Base-by-base conservation (phyloP, 805 yeast genomes). In the Kodamaea kakaduensis region DNA sequence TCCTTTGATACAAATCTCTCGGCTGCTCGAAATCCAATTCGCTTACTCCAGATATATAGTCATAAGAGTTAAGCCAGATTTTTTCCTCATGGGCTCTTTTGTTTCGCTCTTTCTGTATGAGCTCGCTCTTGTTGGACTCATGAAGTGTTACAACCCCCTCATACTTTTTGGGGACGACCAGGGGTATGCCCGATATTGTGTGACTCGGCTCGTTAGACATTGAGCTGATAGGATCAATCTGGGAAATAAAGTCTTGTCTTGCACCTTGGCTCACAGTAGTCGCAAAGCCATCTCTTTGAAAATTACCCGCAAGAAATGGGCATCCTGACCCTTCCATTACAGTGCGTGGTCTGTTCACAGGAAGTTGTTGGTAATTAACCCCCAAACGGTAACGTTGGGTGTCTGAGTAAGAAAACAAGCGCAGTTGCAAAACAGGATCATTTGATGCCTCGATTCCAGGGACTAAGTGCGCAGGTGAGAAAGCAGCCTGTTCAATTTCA, bases 331-430 rank as follows among this genome's bases (percentile, higher is more conserved):
- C 32, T 12, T 31, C 14, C 55, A 17, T 59, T 51, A 32, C 50
- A 14, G 58, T 52, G 32, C 59, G 47, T 26, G 73, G 69, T 34
- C 60, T 59, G 59, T 86, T 86, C 49, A 84, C 88, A n/a, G 96
- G 96, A 38, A 86, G 81, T 62, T 84, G 90, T 31, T 75, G 72
- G 62, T 81, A 86, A 66, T 86, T 84, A 25, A 77, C 70, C 34
- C 85, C 85, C 54, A 84, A 64, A 64, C 94, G 75, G 67, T 84
- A 83, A 59, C 94, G 80, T 55, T 83, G 90, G 18, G 94, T 84
- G 61, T 84, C 94, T 36, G 89, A 80, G 64, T 84, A 84, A 1
- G 90, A 81, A 59, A 81, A 84, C 51, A 84, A 67, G 63, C 94
- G 75, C 8, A 88, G 76, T 58, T 84, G 93, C 52, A 84, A 69